These are phyloP conservation scores for Neurospora sp. DNA, from an alignment of 495 filamentous ascomycete genomes.

Conservation along the genomic window DNA sequence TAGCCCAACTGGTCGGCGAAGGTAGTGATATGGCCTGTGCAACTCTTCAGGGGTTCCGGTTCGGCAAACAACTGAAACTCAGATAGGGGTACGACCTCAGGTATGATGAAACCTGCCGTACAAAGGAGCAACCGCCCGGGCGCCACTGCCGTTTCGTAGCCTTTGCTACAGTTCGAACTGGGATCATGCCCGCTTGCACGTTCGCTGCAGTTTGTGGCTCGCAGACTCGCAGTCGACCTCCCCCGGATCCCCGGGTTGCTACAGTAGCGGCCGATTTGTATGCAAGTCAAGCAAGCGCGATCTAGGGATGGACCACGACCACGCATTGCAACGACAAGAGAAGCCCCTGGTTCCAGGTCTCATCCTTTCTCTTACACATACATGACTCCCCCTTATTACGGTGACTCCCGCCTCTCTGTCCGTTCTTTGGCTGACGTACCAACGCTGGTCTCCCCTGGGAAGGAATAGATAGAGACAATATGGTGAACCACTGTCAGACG, in stretches of 20 bases:
- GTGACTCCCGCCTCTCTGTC: background rate
- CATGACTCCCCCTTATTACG: background rate
- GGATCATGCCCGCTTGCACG: background rate
- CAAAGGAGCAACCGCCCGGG: background rate
- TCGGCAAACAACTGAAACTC: background rate
- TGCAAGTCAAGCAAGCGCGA: background rate
- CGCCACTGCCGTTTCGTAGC: background rate
- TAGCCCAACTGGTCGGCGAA: background rate
- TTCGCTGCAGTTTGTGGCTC: background rate
- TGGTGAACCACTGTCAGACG: background rate
- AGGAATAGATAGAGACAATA: background rate
- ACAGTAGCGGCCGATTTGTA: background rate
- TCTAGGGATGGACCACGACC: background rate
- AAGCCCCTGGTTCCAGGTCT: background rate
- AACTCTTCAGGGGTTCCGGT: background rate
- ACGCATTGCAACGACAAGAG: background rate
- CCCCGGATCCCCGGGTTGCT: background rate
- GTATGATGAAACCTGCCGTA: background rate
- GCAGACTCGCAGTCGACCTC: background rate
- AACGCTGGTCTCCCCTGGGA: background rate
- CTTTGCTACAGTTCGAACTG: background rate
- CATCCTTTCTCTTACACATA: background rate
- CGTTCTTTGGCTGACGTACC: background rate
- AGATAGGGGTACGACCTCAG: background rate
- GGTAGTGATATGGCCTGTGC: background rate